Conservation (phyloP, 345 rosid genomes). For the Viola odorata region DNA sequence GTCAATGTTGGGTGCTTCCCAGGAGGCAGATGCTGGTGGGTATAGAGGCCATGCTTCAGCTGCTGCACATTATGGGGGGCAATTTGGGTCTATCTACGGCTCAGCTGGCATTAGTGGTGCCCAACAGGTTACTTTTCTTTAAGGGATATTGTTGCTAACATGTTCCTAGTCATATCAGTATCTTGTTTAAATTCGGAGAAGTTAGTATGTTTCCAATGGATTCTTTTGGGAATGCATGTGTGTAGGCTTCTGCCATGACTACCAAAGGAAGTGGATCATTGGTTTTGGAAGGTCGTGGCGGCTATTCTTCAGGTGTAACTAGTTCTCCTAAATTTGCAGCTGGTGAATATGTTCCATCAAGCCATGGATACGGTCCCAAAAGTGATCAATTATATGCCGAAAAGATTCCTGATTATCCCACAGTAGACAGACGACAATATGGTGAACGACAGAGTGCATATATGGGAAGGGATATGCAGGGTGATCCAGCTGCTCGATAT, state of each 20-base stretch:
- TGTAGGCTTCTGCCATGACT: slow-evolving; percentile 41
- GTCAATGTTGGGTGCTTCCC: slow-evolving; percentile 47
- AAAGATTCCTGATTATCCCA: slow-evolving; percentile 63
- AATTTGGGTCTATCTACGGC: slow-evolving; percentile 61
- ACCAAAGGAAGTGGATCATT: slow-evolving; percentile 48
- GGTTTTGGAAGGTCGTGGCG: slow-evolving; percentile 60
- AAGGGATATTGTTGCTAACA: too few relatives aligned
- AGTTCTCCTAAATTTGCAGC: slow-evolving; percentile 81
- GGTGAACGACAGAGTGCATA: slow-evolving; percentile 63
- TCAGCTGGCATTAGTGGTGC: slow-evolving; percentile 48
- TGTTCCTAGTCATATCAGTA: too few relatives aligned
- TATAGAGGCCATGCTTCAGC: slow-evolving; percentile 57
- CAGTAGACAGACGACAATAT: slow-evolving; percentile 68
- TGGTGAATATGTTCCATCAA: slow-evolving; percentile 57
- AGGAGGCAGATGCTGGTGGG: slow-evolving; percentile 61
- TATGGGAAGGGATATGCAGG: slow-evolving; percentile 66
- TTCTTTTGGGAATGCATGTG: slow-evolving; percentile 7
- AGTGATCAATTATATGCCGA: slow-evolving; percentile 64
- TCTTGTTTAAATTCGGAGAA: too few relatives aligned
- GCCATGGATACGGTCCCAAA: slow-evolving; percentile 70
- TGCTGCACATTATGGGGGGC: slow-evolving; percentile 65
- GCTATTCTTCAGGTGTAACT: slow-evolving; percentile 51
- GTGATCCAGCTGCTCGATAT: slow-evolving; percentile 59
- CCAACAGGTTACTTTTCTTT: slow-evolving; percentile 44
- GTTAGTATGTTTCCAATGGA: not conserved